Conservation (phyloP, 257 asterid species). For the Apocynum venetum region DNA sequence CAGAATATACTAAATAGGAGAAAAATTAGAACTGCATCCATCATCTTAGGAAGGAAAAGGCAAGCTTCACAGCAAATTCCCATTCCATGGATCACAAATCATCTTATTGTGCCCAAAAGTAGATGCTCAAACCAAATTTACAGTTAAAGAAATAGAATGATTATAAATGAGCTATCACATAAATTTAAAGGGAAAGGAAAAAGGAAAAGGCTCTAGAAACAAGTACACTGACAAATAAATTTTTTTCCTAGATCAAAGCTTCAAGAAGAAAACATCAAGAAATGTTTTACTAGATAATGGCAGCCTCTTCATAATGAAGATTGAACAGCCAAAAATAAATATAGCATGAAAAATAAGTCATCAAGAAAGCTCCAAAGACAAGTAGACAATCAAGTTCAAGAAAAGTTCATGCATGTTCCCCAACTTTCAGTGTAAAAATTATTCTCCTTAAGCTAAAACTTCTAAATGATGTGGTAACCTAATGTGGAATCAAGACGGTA, state of each 20-base stretch:
- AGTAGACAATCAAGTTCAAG: neutral
- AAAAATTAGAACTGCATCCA: conserved; percentile 13
- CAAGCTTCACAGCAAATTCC: neutral
- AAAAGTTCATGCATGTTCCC: neutral
- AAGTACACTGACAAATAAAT: neutral
- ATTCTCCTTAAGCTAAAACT: no score
- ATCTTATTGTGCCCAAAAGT: neutral
- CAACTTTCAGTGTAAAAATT: no score
- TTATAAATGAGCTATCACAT: neutral
- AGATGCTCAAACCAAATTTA: neutral
- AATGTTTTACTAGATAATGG: neutral
- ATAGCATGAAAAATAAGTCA: neutral
- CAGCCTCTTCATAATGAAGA: neutral
- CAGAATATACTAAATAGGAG: conserved; percentile 48
- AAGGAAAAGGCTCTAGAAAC: neutral
- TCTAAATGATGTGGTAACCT: no score
- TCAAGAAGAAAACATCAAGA: neutral
- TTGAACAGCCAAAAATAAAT: neutral
- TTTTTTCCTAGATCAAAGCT: no score
- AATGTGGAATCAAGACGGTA: neutral
- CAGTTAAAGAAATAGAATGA: neutral
- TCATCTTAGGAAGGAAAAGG: neutral
- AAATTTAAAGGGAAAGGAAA: neutral
- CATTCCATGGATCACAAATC: neutral
- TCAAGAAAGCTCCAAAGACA: neutral